Evolutionary conservation across 2,329 filamentous ascomycete genomes (phyloP), one percentile per base, ranked within the genome.

Genomic region (Monosporascus sp.): DNA sequence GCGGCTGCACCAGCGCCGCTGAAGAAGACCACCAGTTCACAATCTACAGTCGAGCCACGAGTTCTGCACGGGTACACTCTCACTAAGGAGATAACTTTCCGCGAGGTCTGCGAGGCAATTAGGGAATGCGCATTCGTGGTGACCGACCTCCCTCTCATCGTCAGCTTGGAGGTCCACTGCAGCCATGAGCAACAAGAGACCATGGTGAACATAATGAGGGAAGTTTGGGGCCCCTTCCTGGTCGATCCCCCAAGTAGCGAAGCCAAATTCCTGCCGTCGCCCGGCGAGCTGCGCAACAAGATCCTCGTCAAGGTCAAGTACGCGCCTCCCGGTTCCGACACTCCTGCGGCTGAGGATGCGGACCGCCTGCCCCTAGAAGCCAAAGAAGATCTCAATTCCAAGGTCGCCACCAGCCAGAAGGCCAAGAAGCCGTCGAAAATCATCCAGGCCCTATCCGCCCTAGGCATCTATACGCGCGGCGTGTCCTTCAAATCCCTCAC

Each of bases 101-200:
- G 92, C 49, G 83, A 88, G 43, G 93, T 97, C 2, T 96, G 92
- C 71, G 77, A 81, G 52, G 85, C 90, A 0, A 92, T 97, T 59
- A 79, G 84, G 34, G 83, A 96, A 52, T 83, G 86, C 63, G 91
- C 88, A 1, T 97, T 97, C 64, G 73, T 81, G 3, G 82, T 77
- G 4, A 86, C 83, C 20, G 86, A 93, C 56, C 75, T 96, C 19
- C 94, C 94, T 0, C 76, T 99, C n/a, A 93, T 97, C 55, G 87
- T 97, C 62, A 96, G 91, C 66, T 80, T 99, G 34, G 94, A 99
- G 71, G 90, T 97, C 0, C 94, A 97, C 73, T 91, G 91, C 59
- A 79, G 78, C 57, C 73, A 83, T 0, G 81, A 87, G 53, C 94
- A 99, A 71, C 94, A 99, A 69, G 82, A 88, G 59, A 80, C 87